Evolutionary conservation across 2,329 filamentous ascomycete genomes (phyloP).

Genomic region (Paraphoma chrysanthemicola): DNA sequence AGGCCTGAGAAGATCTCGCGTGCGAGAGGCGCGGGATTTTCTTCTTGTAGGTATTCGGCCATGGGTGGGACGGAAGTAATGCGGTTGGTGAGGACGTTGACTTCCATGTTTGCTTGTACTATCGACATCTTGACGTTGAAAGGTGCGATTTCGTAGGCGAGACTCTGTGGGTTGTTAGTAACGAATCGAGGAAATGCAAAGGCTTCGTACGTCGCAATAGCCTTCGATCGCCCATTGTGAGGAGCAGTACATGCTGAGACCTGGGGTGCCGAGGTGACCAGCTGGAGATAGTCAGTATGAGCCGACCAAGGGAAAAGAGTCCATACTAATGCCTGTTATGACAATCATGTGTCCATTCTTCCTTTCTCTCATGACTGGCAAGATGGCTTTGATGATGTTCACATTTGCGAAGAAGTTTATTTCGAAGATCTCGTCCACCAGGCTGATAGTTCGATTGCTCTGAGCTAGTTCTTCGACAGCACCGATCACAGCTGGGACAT

Average conservation of each 20-base stretch:
- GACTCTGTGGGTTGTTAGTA: slow-evolving; percentile 55
- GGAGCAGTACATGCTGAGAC: slow-evolving; percentile 88
- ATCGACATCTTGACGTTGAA: slow-evolving; percentile 98
- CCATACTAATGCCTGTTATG: slow-evolving; percentile 78
- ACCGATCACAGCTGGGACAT: slow-evolving; percentile 74
- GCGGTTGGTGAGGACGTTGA: slow-evolving; percentile 83
- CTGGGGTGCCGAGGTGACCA: slow-evolving; percentile 90
- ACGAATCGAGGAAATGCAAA: not conserved
- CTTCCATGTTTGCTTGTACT: slow-evolving; percentile 93
- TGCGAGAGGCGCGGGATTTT: slow-evolving; percentile 79
- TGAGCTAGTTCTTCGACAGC: slow-evolving; percentile 89
- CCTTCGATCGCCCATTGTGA: slow-evolving; percentile 95
- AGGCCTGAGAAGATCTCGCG: slow-evolving; percentile 83
- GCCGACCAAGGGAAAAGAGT: not conserved
- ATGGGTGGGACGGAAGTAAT: slow-evolving; percentile 84
- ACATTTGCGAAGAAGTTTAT: slow-evolving; percentile 94
- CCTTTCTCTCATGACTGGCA: slow-evolving; percentile 80
- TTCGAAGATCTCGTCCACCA: slow-evolving; percentile 92
- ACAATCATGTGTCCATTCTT: slow-evolving; percentile 89
- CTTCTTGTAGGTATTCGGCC: slow-evolving; percentile 70
- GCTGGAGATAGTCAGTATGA: slow-evolving; percentile 51
- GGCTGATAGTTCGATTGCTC: slow-evolving; percentile 72
- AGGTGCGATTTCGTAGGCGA: slow-evolving; percentile 92
- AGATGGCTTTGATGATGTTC: slow-evolving; percentile 89
- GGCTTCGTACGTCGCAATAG: slow-evolving; percentile 75